Conservation (phyloP, 179 eudicot species). For the Vitellaria paradoxa region DNA sequence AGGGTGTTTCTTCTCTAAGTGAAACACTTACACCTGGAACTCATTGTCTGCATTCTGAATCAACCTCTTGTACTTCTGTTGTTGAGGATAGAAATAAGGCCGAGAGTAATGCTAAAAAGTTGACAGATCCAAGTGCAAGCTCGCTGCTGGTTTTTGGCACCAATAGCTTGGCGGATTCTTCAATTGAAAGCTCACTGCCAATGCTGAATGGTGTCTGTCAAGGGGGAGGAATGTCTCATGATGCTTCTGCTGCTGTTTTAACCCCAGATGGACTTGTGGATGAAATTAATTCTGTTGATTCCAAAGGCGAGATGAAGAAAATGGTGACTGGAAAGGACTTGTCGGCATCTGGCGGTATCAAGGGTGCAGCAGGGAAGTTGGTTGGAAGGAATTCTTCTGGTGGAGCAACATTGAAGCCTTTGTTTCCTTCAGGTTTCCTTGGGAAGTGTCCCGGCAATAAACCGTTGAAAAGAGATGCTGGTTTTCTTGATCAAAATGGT, state of each 20-base stretch:
- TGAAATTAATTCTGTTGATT: neutral
- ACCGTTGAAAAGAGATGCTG: neutral
- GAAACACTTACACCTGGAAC: conserved; percentile 14
- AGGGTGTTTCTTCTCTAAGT: conserved; percentile 11
- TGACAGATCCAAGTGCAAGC: neutral
- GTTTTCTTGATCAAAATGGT: conserved; percentile 6
- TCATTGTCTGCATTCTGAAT: conserved; percentile 13
- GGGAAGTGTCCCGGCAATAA: conserved; percentile 15
- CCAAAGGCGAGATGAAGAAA: conserved; percentile 15
- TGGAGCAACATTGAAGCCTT: conserved; percentile 33
- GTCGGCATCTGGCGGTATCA: conserved; percentile 10
- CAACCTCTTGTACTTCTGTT: conserved; percentile 6
- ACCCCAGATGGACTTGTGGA: conserved; percentile 9
- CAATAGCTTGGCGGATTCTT: neutral
- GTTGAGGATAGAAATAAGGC: neutral
- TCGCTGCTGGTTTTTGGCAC: no score
- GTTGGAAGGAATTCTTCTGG: neutral
- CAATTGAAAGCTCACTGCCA: conserved; percentile 11
- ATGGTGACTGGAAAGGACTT: conserved; percentile 12
- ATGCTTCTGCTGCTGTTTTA: conserved; percentile 14
- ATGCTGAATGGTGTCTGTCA: conserved; percentile 11
- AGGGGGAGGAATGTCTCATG: conserved; percentile 4
- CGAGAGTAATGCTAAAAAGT: conserved; percentile 4
- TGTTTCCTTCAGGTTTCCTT: conserved; percentile 35
- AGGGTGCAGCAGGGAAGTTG: conserved; percentile 6